Evolutionary conservation across 2,329 filamentous ascomycete genomes (phyloP).

Genomic region (Alternaria longipes): DNA sequence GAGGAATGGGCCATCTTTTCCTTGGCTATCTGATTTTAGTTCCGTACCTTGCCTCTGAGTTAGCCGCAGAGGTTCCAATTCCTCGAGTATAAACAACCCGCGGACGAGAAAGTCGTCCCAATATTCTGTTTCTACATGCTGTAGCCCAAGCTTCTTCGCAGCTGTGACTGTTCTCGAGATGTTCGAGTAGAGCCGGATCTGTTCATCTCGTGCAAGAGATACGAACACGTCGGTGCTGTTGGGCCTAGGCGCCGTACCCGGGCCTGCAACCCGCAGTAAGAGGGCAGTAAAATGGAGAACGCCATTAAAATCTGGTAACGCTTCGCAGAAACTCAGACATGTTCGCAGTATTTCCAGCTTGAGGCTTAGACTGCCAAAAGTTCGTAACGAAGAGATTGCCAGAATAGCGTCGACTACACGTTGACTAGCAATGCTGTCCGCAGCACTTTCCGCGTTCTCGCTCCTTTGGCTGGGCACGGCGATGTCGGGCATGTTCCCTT

Average conservation of each 20-base stretch:
- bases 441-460: slow-evolving; percentile 11
- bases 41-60: slow-evolving; percentile 48
- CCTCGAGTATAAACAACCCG: slow-evolving; percentile 71
- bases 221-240: slow-evolving; percentile 75
- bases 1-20: slow-evolving; percentile 79
- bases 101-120: slow-evolving; percentile 97
- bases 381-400: slow-evolving; percentile 60
- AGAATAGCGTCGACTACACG: slow-evolving; percentile 62
- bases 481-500: slow-evolving; percentile 28
- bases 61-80: slow-evolving; percentile 37
- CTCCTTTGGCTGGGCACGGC: slow-evolving; percentile 10
- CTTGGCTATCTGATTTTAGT: slow-evolving; percentile 43
- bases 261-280: slow-evolving; percentile 81
- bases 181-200: slow-evolving; percentile 82
- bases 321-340: slow-evolving; percentile 95
- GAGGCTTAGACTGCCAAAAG: slow-evolving; percentile 78
- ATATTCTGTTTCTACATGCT: slow-evolving; percentile 79
- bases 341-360: slow-evolving; percentile 88
- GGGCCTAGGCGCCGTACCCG: slow-evolving; percentile 75
- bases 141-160: slow-evolving; percentile 77
- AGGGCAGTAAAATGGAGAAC: slow-evolving; percentile 89
- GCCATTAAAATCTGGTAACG: slow-evolving; percentile 87
- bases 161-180: slow-evolving; percentile 84
- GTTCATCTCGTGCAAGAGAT: slow-evolving; percentile 80
- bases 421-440: slow-evolving; percentile 49